Evolutionary conservation across 78 protist genomes (phyloP).

Genomic region (Dictyostelium brefeldianum): DNA sequence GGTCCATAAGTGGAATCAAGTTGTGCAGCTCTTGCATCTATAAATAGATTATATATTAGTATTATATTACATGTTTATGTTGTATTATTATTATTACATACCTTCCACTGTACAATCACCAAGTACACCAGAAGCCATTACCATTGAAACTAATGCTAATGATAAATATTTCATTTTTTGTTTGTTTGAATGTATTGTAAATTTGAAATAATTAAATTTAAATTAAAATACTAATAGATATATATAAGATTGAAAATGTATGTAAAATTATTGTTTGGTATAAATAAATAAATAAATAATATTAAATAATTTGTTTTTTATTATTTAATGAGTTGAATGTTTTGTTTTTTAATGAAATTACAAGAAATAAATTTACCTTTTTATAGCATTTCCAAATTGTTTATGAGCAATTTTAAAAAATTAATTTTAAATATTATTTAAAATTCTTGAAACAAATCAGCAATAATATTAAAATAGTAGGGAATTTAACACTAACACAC

Average conservation of each 20-base stretch:
- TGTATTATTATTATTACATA: neutral
- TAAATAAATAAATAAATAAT: constrained; percentile 1
- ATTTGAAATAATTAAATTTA: neutral
- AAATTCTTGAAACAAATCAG: neutral
- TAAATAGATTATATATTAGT: no score
- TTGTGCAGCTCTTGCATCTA: constrained; percentile 27
- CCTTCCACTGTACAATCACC: neutral
- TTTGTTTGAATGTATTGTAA: neutral
- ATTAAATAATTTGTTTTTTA: neutral
- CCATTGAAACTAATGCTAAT: constrained; percentile 2
- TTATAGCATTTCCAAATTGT: neutral
- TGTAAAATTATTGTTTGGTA: neutral
- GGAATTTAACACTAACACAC: no score
- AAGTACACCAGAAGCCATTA: neutral
- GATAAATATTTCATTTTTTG: neutral
- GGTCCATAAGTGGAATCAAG: constrained; percentile 46
- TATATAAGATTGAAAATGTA: no score
- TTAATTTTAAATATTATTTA: neutral
- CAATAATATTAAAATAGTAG: no score
- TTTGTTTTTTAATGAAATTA: constrained; percentile 4
- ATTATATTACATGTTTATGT: neutral
- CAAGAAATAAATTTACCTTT: neutral
- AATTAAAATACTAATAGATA: neutral
- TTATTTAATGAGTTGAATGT: neutral
- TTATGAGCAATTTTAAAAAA: constrained; percentile 7